Evolutionary conservation across 2,329 filamentous ascomycete genomes (phyloP), one percentile per base, ranked within the genome.

Genomic region (Ophiocordyceps unilateralis): DNA sequence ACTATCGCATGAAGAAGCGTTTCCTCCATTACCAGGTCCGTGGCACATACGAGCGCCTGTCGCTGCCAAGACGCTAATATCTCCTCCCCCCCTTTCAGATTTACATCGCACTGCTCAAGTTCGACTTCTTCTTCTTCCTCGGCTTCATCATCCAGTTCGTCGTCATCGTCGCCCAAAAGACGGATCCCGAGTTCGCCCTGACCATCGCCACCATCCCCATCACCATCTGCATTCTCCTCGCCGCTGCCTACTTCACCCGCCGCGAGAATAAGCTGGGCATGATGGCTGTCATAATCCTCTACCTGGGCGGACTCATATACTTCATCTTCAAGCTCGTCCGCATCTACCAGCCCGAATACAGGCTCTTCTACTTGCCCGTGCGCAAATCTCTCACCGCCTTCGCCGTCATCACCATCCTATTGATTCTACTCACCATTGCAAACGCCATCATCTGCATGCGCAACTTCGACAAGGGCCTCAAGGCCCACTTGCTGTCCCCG

Each of bases 61-160:
- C 32, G 10, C 17, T 19, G 7, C 32, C 15, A 9, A n/a, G 5
- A 4, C 32, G n/a, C 4, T 5, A 17, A 36, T 15, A n/a, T 8
- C 20, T 9, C n/a, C 20, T 12, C 5, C 37, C 20, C 22, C 17
- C 20, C 9, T 15, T 12, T 5, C 48, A 94, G 88, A 88, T 98
- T 60, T 98, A 95, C 63, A 95, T 98, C 55, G 86, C 91, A 32
- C 74, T 98, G 11, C 74, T 98, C 50, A 98, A 98, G 64, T 98
- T 98, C 61, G 91, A 98, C 65, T 96, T 98, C 65, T 98, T 98
- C 77, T 96, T 98, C 70, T 98, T 98, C 72, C 77, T 98, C 41
- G 91, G 89, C 43, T 98, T 98, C 62, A 96, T 91, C 7, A 85
- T 98, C 40, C 91, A 98, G 58, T 98, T 98, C 62, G 74, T 96